These are phyloP conservation scores for Pseudocercospora macadamiae DNA, from an alignment of 2,329 filamentous ascomycete species.

Conservation along the genomic window DNA sequence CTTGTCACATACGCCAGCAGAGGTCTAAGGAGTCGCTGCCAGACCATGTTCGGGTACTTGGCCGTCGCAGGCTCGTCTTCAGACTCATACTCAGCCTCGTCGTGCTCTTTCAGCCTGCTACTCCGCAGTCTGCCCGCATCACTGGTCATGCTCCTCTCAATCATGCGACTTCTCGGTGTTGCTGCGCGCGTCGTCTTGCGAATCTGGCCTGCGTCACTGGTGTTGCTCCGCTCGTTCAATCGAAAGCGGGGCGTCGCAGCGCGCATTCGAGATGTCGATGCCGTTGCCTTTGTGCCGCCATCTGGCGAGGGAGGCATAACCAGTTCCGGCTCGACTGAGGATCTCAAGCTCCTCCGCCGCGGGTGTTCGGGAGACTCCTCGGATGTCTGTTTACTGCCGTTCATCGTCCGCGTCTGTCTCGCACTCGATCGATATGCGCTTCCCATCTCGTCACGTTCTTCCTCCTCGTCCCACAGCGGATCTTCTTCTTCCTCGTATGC, in stretches of 20 bases:
- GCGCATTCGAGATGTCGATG: slow-evolving; percentile 14
- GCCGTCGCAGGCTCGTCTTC: slow-evolving; percentile 22
- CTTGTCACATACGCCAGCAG: slow-evolving; percentile 55
- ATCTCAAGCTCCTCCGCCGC: slow-evolving; percentile 26
- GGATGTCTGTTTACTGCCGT: slow-evolving; percentile 19
- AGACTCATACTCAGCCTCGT: slow-evolving; percentile 30
- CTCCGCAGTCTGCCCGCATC: slow-evolving; percentile 33
- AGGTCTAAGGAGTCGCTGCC: slow-evolving; percentile 40
- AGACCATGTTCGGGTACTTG: slow-evolving; percentile 31
- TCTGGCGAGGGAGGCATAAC: slow-evolving; percentile 47
- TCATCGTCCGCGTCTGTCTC: slow-evolving; percentile 4
- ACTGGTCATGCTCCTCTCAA: slow-evolving; percentile 36
- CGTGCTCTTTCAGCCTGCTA: slow-evolving; percentile 23
- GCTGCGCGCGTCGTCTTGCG: slow-evolving; percentile 29
- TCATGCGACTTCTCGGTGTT: slow-evolving; percentile 30
- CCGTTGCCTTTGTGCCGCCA: slow-evolving; percentile 21
- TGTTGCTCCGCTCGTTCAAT: slow-evolving; percentile 35
- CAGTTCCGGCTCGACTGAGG: slow-evolving; percentile 43
- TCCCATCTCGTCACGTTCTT: slow-evolving; percentile 34
- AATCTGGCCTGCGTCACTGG: slow-evolving; percentile 35
- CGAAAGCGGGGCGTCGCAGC: slow-evolving; percentile 34
- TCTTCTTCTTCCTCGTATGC: slow-evolving; percentile 22
- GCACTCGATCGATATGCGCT: slow-evolving; percentile 25
- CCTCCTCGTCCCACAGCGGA: slow-evolving; percentile 32
- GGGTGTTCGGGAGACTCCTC: slow-evolving; percentile 15